Evolutionary conservation across 495 filamentous ascomycete species (phyloP), one percentile per base, ranked within the genome.

Genomic region (Lasiosphaeris hirsuta): DNA sequence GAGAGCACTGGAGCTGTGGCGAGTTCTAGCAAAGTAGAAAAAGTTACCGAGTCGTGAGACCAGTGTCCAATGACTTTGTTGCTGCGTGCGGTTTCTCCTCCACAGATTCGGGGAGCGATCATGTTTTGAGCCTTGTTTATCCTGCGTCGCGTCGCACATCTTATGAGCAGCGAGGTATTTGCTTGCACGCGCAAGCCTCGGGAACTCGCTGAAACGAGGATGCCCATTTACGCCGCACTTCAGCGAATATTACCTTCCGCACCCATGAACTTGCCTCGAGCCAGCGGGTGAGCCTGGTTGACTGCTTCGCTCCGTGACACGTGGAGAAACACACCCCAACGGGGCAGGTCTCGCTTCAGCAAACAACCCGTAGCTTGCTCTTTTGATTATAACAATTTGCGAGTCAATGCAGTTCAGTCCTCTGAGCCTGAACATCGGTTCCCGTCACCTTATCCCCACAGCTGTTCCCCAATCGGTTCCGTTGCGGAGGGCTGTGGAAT

Each of bases 311-410:
- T 50, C 45, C 46, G 44, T 37, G 14, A 18, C 37, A 46, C 46
- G 58, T 59, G 49, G 56, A 53, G 58, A 35, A 40, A 14, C 48
- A 3, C 33, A 1, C 8, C 8, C 18, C 41, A 54, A 36, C 40
- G 30, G 3, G 45, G 38, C 37, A 41, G 34, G 42, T 33, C 18
- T 15, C 10, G 15, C 13, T 13, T 17, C 13, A 42, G 15, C 39
- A 13, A 4, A 39, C 39, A 19, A 14, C 51, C 33, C 13, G 44
- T 19, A 42, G 13, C 11, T 42, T n/a, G 39, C 48, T 38, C 48
- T 41, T 67, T 68, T 66, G 46, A 68, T 68, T 61, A 45, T 58
- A 18, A 43, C 53, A 68, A 70, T 70, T 54, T 68, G 55, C n/a
- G 30, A 7, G 56, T 64, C 63, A 66, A 70, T 70, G 68, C 68